phyloP scores from a whole-genome alignment of 805 yeast genomes.

The Lipomyces lipofer region DNA sequence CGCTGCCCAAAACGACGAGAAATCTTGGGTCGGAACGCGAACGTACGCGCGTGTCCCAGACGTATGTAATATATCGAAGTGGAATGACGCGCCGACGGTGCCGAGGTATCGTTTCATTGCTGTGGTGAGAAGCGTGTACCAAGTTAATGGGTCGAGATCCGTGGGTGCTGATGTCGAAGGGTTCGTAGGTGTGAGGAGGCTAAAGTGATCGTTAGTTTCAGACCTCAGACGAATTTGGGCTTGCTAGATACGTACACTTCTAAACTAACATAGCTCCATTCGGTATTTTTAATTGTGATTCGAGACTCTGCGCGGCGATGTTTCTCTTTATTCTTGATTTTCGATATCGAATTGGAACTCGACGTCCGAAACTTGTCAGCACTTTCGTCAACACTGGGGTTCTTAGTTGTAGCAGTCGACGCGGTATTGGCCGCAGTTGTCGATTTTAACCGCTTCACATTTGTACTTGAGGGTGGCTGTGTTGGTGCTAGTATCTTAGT shows the following conservation, averaged over 20 bases:
- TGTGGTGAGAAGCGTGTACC: slow-evolving; percentile 8
- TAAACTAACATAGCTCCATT: slow-evolving; percentile 15
- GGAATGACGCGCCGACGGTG: slow-evolving; percentile 17
- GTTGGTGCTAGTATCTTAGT: too few relatives aligned
- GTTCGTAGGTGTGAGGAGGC: too few relatives aligned
- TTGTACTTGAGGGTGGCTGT: too few relatives aligned
- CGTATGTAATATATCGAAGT: slow-evolving; percentile 15
- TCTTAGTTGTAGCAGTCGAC: too few relatives aligned
- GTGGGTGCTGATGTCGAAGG: too few relatives aligned
- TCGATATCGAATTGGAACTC: too few relatives aligned
- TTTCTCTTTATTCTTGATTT: too few relatives aligned
- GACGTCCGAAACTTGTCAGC: too few relatives aligned
- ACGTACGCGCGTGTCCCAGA: background rate
- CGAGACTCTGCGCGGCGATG: too few relatives aligned
- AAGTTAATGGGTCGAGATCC: slow-evolving; percentile 19
- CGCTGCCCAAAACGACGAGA: slow-evolving; percentile 18
- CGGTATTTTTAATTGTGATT: slow-evolving; percentile 8
- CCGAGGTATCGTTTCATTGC: slow-evolving; percentile 21
- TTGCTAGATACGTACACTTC: slow-evolving; percentile 6
- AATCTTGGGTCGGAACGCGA: slow-evolving; percentile 15
- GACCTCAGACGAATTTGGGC: background rate
- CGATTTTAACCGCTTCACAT: too few relatives aligned
- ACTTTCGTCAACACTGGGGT: too few relatives aligned
- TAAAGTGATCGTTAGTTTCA: background rate
- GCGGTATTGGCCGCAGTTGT: too few relatives aligned